phyloP scores from a whole-genome alignment of 2,329 filamentous ascomycete genomes.

The Bipolaris sorokiniana region DNA sequence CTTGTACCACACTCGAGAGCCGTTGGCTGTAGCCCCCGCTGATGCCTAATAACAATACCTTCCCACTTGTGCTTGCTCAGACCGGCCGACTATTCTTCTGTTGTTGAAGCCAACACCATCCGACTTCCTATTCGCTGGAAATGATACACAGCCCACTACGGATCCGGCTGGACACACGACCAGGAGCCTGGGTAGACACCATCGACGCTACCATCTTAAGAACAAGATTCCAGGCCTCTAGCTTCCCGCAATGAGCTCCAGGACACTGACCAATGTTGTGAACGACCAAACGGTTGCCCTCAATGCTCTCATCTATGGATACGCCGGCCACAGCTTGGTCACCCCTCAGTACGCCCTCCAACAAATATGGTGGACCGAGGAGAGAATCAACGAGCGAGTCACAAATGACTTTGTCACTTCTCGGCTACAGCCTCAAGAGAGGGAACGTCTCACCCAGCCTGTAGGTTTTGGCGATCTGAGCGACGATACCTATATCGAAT shows the following conservation, averaged over 20 bases:
- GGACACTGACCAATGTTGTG: slow-evolving; percentile 50
- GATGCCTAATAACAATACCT: slow-evolving; percentile 35
- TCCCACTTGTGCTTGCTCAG: slow-evolving; percentile 27
- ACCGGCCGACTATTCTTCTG: slow-evolving; percentile 11
- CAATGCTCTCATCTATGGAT: slow-evolving; percentile 59
- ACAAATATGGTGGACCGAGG: slow-evolving; percentile 73
- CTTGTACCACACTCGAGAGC: slow-evolving; percentile 40
- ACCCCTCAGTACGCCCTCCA: slow-evolving; percentile 57
- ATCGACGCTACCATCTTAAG: slow-evolving; percentile 20
- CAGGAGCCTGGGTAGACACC: slow-evolving; percentile 21
- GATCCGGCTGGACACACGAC: slow-evolving; percentile 24
- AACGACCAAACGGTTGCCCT: slow-evolving; percentile 54
- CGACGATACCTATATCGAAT: slow-evolving; percentile 78
- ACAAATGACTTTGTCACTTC: slow-evolving; percentile 70
- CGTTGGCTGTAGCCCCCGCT: slow-evolving; percentile 39
- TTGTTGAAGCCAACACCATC: slow-evolving; percentile 14
- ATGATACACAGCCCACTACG: slow-evolving; percentile 35
- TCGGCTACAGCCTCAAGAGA: slow-evolving; percentile 68
- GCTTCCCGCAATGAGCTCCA: slow-evolving; percentile 42
- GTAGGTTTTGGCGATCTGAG: slow-evolving; percentile 72
- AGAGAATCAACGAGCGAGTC: slow-evolving; percentile 71
- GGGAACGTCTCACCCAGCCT: slow-evolving; percentile 65
- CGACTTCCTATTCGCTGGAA: slow-evolving; percentile 21
- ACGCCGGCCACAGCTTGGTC: slow-evolving; percentile 57
- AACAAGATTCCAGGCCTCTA: slow-evolving; percentile 7